Evolutionary conservation across 73 alveolate genomes (phyloP).

Genomic region (Tetrahymena malaccensis): DNA sequence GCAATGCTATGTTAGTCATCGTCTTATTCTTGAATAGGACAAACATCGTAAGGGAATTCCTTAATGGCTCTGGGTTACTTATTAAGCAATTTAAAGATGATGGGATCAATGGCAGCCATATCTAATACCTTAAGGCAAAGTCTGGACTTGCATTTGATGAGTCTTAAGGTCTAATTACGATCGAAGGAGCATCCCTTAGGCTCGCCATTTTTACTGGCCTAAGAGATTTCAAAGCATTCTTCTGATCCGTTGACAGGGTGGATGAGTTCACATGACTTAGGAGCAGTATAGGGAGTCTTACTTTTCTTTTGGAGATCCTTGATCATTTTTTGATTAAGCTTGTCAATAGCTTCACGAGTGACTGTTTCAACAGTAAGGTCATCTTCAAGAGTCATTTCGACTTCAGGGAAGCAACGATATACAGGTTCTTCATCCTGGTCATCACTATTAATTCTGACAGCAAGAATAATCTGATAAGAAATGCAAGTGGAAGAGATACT

Average conservation of each 20-base stretch:
- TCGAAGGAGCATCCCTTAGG: background rate
- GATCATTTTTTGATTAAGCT: background rate
- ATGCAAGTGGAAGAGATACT: background rate
- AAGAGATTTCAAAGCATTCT: background rate
- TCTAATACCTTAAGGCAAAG: background rate
- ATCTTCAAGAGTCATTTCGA: background rate
- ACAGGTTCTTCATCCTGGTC: background rate
- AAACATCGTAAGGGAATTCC: background rate
- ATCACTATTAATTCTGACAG: background rate
- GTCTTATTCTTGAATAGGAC: background rate
- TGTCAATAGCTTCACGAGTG: background rate
- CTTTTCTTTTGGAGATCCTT: background rate
- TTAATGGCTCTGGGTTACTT: background rate
- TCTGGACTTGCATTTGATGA: background rate
- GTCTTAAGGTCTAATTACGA: background rate
- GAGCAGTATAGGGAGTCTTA: background rate
- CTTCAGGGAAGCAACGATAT: background rate
- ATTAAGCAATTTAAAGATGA: background rate
- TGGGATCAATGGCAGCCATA: background rate
- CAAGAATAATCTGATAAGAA: background rate
- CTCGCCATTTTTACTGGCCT: background rate
- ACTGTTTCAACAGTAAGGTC: background rate
- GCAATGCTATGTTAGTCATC: background rate
- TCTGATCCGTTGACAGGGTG: background rate
- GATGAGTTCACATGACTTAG: background rate